These are phyloP conservation scores for Fusarium neocosmosporiellum DNA, from an alignment of 2,329 filamentous ascomycete genomes.

Conservation along the genomic window DNA sequence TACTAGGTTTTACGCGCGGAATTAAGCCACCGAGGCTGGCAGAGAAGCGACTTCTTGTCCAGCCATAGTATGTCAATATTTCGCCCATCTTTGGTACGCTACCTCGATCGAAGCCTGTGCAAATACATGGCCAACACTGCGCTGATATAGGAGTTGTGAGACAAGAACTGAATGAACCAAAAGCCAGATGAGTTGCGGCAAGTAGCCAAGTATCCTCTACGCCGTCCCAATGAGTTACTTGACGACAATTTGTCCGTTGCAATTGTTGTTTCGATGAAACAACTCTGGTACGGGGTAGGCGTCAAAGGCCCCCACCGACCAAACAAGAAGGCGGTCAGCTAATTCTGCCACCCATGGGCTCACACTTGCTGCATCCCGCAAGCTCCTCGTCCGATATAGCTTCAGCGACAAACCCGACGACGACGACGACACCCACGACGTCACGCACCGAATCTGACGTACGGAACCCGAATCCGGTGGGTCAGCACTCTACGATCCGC, in stretches of 20 bases:
- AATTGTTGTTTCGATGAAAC: background rate
- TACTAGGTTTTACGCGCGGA: background rate
- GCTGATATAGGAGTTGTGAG: too few relatives aligned
- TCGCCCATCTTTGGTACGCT: background rate
- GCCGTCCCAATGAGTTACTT: too few relatives aligned
- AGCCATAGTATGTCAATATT: background rate
- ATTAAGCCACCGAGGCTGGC: background rate
- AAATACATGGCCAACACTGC: background rate
- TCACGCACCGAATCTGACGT: background rate
- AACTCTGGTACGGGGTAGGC: background rate
- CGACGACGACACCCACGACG: conserved; percentile 6
- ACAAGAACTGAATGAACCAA: too few relatives aligned
- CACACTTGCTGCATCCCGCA: conserved; percentile 35
- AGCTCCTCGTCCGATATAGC: conserved; percentile 41
- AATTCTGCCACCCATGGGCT: conserved; percentile 41
- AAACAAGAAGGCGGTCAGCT: conserved; percentile 31
- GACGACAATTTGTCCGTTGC: background rate
- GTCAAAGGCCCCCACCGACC: background rate
- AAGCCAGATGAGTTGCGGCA: too few relatives aligned
- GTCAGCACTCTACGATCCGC: background rate
- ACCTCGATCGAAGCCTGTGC: background rate
- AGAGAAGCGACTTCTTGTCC: background rate
- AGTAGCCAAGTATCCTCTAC: too few relatives aligned
- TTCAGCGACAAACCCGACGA: conserved; percentile 5
- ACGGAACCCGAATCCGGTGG: background rate